Evolutionary conservation across 805 yeast genomes (phyloP).

Genomic region (Yueomyces sp.): DNA sequence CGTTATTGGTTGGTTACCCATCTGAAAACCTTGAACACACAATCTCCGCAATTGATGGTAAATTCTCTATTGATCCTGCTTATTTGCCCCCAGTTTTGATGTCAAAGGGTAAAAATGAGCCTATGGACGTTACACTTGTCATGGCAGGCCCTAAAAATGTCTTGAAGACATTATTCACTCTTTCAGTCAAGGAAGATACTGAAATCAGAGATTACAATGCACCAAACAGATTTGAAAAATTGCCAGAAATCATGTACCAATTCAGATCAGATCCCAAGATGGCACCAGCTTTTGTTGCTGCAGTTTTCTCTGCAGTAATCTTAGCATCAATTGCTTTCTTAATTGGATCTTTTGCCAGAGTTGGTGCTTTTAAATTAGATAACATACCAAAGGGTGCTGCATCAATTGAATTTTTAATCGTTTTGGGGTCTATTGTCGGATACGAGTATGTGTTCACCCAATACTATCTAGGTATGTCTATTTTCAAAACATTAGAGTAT

Average conservation of each 20-base stretch:
- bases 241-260: slow-evolving; percentile 50
- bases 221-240: slow-evolving; percentile 27
- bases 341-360: slow-evolving; percentile 31
- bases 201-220: slow-evolving; percentile 1
- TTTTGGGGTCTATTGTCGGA: slow-evolving; percentile 16
- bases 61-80: slow-evolving; percentile 4
- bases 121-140: slow-evolving; percentile 11
- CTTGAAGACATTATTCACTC: slow-evolving; percentile 9
- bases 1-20: slow-evolving; percentile 17
- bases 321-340: slow-evolving; percentile 29
- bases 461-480: slow-evolving; percentile 21
- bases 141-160: slow-evolving; percentile 9
- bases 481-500: slow-evolving; percentile 19
- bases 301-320: slow-evolving; percentile 34
- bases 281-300: slow-evolving; percentile 38
- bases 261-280: slow-evolving; percentile 45
- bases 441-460: slow-evolving; percentile 18
- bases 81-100: slow-evolving; percentile 14
- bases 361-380: slow-evolving; percentile 15
- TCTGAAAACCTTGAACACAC: slow-evolving; percentile 10
- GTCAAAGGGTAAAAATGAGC: slow-evolving; percentile 8
- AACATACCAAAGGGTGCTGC: slow-evolving; percentile 16
- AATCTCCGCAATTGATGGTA: slow-evolving; percentile 9
- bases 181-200: slow-evolving; percentile 3
- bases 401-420: slow-evolving; percentile 12